These are phyloP conservation scores for Komagataea norvegica DNA, from an alignment of 1,139 yeast genomes.

Conservation along the genomic window DNA sequence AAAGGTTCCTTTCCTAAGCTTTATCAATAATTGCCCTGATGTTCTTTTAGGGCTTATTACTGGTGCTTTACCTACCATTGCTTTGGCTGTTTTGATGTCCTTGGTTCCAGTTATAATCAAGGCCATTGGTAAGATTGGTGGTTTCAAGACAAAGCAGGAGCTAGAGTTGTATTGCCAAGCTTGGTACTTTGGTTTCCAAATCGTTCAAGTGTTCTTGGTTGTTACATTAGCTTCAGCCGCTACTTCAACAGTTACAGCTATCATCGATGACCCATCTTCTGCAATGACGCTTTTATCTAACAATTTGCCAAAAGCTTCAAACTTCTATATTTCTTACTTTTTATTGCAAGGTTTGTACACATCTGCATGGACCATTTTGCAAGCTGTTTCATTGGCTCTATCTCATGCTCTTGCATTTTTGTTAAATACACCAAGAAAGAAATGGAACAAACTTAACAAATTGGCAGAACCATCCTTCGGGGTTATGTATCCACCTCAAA, in stretches of 20 bases:
- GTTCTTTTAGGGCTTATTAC: slow-evolving; percentile 61
- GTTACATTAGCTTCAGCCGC: slow-evolving; percentile 81
- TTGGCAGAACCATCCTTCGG: slow-evolving; percentile 63
- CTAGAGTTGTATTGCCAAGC: slow-evolving; percentile 80
- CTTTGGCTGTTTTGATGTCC: slow-evolving; percentile 64
- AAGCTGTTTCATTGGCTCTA: slow-evolving; percentile 42
- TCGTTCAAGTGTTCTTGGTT: slow-evolving; percentile 77
- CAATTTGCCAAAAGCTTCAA: slow-evolving; percentile 68
- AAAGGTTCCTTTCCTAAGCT: slow-evolving; percentile 57
- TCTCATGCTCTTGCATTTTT: slow-evolving; percentile 36
- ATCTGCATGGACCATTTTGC: slow-evolving; percentile 60
- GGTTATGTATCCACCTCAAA: slow-evolving; percentile 63
- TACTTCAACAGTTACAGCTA: slow-evolving; percentile 57
- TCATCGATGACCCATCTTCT: slow-evolving; percentile 44
- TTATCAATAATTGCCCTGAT: slow-evolving; percentile 59
- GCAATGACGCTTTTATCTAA: slow-evolving; percentile 55
- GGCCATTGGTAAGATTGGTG: slow-evolving; percentile 66
- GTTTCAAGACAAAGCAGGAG: slow-evolving; percentile 64
- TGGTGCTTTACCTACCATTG: slow-evolving; percentile 68
- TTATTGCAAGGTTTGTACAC: slow-evolving; percentile 62
- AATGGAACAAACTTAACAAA: slow-evolving; percentile 46
- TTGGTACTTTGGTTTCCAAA: slow-evolving; percentile 86
- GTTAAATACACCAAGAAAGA: slow-evolving; percentile 66
- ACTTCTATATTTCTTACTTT: slow-evolving; percentile 65
- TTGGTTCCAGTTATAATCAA: slow-evolving; percentile 78